Percentiles rank a stretch among this genome's conserved stretches.
phyloP scores from a whole-genome alignment of 805 yeast species.

The Saccharomycopsis capsularis region DNA sequence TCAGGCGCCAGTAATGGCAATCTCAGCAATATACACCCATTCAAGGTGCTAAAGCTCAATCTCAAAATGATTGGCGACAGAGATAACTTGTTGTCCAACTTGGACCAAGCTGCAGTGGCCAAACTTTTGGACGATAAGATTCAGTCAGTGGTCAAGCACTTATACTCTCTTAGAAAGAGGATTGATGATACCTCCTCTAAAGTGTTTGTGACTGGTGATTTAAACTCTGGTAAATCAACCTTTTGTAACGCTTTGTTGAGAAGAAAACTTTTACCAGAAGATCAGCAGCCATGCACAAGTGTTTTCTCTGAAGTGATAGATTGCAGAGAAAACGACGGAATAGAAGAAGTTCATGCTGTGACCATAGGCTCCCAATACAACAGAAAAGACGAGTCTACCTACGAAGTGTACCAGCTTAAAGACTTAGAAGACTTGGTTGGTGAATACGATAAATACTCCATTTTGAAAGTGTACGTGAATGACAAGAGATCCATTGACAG shows the following conservation, averaged over 20 bases:
- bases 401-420: constrained; percentile 44
- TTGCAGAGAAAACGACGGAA: constrained; percentile 61
- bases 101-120: constrained; percentile 66
- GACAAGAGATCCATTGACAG: constrained; percentile 63
- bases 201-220: constrained; percentile 93
- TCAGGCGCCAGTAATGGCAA: constrained; percentile 18
- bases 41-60: constrained; percentile 49
- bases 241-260: constrained; percentile 86
- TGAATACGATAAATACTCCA: constrained; percentile 60
- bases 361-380: constrained; percentile 47
- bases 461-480: constrained; percentile 74
- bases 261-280: constrained; percentile 79
- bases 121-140: constrained; percentile 65
- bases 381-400: constrained; percentile 57
- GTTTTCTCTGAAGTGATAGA: constrained; percentile 94
- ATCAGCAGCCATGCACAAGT: constrained; percentile 95
- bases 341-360: constrained; percentile 93
- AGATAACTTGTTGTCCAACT: constrained; percentile 40
- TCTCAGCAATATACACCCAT: background rate
- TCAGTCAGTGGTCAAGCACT: constrained; percentile 56
- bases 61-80: constrained; percentile 42
- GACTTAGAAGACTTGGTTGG: constrained; percentile 66
- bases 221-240: constrained; percentile 93
- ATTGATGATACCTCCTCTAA: constrained; percentile 89
- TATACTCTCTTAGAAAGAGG: constrained; percentile 66